Conservation (phyloP, 257 asterid species). For the Leonotis leonurus region DNA sequence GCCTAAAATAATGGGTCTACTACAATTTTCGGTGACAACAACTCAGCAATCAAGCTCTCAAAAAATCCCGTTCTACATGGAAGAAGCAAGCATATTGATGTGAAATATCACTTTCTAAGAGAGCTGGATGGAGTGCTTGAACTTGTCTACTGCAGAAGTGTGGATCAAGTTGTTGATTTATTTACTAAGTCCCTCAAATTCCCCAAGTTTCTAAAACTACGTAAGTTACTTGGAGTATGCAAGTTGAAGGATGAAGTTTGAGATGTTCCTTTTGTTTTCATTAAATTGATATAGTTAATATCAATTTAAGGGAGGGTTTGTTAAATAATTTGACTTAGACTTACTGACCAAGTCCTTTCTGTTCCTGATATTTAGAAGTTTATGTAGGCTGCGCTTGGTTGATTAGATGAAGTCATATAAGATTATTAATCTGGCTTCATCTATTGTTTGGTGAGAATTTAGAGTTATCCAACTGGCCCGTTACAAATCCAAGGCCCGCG, state of each 20-base stretch:
- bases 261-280: background rate
- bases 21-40: background rate
- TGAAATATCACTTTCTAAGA: background rate
- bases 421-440: too few relatives aligned
- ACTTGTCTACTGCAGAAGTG: background rate
- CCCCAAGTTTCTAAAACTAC: background rate
- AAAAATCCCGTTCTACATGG: constrained; percentile 1
- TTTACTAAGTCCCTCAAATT: background rate
- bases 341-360: too few relatives aligned
- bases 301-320: background rate
- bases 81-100: background rate
- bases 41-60: background rate
- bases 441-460: too few relatives aligned
- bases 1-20: background rate
- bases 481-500: too few relatives aligned
- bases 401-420: too few relatives aligned
- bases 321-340: background rate
- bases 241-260: background rate
- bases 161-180: background rate
- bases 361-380: too few relatives aligned
- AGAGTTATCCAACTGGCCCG: too few relatives aligned
- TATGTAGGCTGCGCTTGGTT: too few relatives aligned
- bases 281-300: background rate
- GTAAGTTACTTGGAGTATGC: background rate
- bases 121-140: background rate